Base-by-base conservation (phyloP, 139 green algal genomes). In the Coelastrella sp. region DNA sequence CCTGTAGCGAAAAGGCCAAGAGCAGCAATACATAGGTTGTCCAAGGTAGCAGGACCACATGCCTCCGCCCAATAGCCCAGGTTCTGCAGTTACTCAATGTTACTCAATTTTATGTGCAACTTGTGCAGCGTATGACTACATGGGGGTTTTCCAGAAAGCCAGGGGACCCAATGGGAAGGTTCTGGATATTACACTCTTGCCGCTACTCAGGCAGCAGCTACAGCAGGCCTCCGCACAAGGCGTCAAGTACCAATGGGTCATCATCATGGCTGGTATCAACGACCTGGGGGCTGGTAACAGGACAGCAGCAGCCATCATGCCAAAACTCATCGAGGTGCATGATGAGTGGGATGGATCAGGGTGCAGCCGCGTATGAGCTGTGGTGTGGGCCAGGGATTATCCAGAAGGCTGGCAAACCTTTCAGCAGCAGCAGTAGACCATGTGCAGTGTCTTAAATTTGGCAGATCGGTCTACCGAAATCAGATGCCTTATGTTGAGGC, bases 181-280 rank as follows among this genome's bases (percentile, higher is more conserved):
- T 20, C 74, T 90, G 0, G 22, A 90, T n/a, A 6, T 90, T 22
- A 90, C 85, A 6, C 68, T 90, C 12, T 6, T 90, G 14, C 73
- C 74, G 6, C 68, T 65, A 0, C 17, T 58, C 8, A 61, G 22
- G 20, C 27, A 24, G 8, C 73, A 57, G 59, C 56, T 84, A 27
- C 56, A 80, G 25, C n/a, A 83, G 22, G 85, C 85, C 6, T 20
- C 19, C 24, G 14, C 15, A 9, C 20, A 74, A 60, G 73, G 85
- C 24, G 11, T 12, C 0, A 15, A 10, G 5, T 90, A 90, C 72
- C 59, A 83, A 10, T 90, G 74, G 73, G 85, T 84, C 9, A 57
- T 90, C 6, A 60, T 90, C 3, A 75, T 90, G 85, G 85, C 73
- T 78, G 85, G 85, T 7, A 78, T 90, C 14, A 90, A 90, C 8